Base-by-base conservation (phyloP, 2,329 filamentous ascomycete species). In the Hypoxylon sp. region DNA sequence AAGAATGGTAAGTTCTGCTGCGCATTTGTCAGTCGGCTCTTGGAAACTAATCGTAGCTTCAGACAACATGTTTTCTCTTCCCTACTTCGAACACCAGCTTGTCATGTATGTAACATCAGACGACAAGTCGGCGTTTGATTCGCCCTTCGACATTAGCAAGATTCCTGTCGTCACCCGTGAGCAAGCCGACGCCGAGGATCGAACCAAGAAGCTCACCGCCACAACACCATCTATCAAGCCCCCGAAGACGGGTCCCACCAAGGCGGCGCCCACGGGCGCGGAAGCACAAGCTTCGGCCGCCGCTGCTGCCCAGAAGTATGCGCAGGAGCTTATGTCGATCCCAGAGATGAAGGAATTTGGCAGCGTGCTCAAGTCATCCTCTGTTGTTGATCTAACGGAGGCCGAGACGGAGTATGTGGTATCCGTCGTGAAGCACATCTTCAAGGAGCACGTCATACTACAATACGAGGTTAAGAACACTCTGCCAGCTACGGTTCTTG, bases 381-480 rank as follows among this genome's bases (percentile, higher is more conserved):
- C 86, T 21, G 79, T 90, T 46, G 86, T 96, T 66, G 94, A 97
- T 76, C 87, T 99, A 62, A 98, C 95, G 15, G 95, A 99, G 75
- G 91, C 92, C 49, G 95, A 98, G 78, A 98, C 94, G 17, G 95
- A 99, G 76, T 99, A 99, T 69, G 92, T 97, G 47, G 95, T 99
- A 59, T 88, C 85, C 29, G 88, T 95, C 18, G 85, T 97, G 76
- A 99, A 99, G 81, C 95, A 99, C 74, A 87, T 99, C 70, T 99
- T 97, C 87, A 96, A 96, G 79, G 91, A 97, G 74, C 91, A 98
- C 72, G 82, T 99, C 71, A 94, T 99, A 27, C 80, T 99, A 51
- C 95, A 99, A 73, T 99, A 95, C 75, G 91, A 98, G 73, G 88
- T 99, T 75, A 98, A 96, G 83, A 99, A 99, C 80, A 99, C 95